Evolutionary conservation across 495 filamentous ascomycete species (phyloP), one percentile per base, ranked within the genome.

Genomic region (Aspergillus taichungensis): DNA sequence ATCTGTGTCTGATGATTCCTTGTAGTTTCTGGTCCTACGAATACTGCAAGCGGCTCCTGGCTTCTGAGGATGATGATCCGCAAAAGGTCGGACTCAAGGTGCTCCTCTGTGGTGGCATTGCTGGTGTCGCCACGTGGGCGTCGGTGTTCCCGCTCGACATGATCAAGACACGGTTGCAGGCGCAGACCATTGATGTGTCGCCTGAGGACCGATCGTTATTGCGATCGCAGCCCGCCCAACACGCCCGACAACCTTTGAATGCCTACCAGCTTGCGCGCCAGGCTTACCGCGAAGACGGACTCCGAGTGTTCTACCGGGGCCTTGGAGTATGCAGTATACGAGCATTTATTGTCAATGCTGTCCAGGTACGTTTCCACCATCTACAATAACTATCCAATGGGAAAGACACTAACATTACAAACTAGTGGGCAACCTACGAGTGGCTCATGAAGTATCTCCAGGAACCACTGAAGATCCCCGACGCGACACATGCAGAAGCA

Each of bases 101-200:
- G 9, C 60, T 95, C 29, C 65, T 94, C 3, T 91, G 85, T 49
- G 88, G 90, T 35, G 89, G 89, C 8, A 56, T 95, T 38, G 89
- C 90, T 6, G 90, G 89, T 3, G 73, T 92, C 29, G 76, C 83
- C 12, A 90, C 85, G 1, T 95, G 89, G 89, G 74, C 80, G 8
- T 88, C 84, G 34, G 78, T 95, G 12, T 95, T 92, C 51, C 89
- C 89, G 11, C 57, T 95, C 32, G 89, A 95, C 60, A 82, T 95
- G 42, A 69, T 95, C 49, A 96, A 96, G 70, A 95, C 90, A 5
- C 62, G 86, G 42, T 73, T 94, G 37, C 89, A 95, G 60, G 79
- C 81, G 6, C 83, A 88, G 54, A 66, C 65, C 1, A 62, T 67
- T 35, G 40, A 51, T 32, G 9, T 55, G 69, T 37, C 51, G 67